phyloP scores from a whole-genome alignment of 2,329 filamentous ascomycete species.

The Cladosporium sp. region DNA sequence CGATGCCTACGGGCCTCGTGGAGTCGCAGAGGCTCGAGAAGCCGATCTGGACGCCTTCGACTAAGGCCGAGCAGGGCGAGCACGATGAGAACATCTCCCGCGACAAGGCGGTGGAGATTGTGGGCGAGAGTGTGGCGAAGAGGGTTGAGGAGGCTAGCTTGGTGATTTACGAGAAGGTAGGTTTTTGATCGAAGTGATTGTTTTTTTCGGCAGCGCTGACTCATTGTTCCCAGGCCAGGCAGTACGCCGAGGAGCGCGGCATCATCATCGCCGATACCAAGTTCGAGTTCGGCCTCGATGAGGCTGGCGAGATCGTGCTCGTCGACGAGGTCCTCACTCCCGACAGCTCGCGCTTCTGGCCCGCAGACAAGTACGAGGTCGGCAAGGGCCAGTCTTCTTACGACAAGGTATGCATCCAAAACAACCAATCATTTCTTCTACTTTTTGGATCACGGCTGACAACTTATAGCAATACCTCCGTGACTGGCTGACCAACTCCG shows the following conservation, averaged over 20 bases:
- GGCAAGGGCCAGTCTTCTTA: slow-evolving; percentile 79
- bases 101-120: slow-evolving; percentile 60
- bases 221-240: slow-evolving; percentile 49
- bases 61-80: slow-evolving; percentile 76
- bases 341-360: slow-evolving; percentile 79
- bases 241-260: slow-evolving; percentile 64
- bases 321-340: slow-evolving; percentile 87
- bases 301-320: slow-evolving; percentile 68
- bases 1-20: slow-evolving; percentile 65
- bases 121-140: slow-evolving; percentile 64
- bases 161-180: slow-evolving; percentile 60
- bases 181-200: slow-evolving; percentile 22
- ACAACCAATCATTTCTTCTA: neutral
- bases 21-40: slow-evolving; percentile 69
- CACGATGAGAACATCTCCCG: slow-evolving; percentile 86
- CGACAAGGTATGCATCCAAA: slow-evolving; percentile 61
- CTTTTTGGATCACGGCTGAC: slow-evolving; percentile 20
- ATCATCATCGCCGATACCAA: slow-evolving; percentile 79
- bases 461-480: slow-evolving; percentile 55
- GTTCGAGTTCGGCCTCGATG: slow-evolving; percentile 70
- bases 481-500: slow-evolving; percentile 75
- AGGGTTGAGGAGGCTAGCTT: slow-evolving; percentile 67
- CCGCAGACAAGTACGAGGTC: slow-evolving; percentile 67
- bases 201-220: neutral
- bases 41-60: slow-evolving; percentile 77